Evolutionary conservation across 2,329 filamentous ascomycete species (phyloP).

Genomic region (Trichophyton rubrum): DNA sequence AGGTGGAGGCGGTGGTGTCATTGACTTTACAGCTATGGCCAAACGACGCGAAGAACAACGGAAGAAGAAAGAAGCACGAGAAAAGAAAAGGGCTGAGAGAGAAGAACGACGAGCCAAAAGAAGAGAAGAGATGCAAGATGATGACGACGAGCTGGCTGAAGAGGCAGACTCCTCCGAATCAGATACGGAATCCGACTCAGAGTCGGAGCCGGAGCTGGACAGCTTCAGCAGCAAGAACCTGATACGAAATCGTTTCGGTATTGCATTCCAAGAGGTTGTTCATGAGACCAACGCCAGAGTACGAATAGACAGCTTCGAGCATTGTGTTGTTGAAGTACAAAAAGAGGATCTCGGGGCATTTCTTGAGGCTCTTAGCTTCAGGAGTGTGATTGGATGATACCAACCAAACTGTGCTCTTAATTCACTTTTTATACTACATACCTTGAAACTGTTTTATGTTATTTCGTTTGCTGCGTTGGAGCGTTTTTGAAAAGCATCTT

Average conservation of each 20-base stretch:
- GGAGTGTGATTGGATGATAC: conserved; percentile 56
- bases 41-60: conserved; percentile 54
- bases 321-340: conserved; percentile 93
- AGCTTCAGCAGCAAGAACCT: conserved; percentile 48
- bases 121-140: conserved; percentile 40
- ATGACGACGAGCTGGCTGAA: conserved; percentile 51
- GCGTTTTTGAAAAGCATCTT: not conserved
- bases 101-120: conserved; percentile 51
- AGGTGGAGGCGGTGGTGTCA: conserved; percentile 69
- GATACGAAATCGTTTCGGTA: conserved; percentile 80
- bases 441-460: not conserved
- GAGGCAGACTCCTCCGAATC: conserved; percentile 54
- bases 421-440: not conserved
- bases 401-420: not conserved
- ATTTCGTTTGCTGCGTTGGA: conserved; percentile 1
- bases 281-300: conserved; percentile 81
- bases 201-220: conserved; percentile 40
- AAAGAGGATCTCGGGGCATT: conserved; percentile 90
- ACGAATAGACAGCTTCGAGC: conserved; percentile 90
- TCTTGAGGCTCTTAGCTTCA: conserved; percentile 81
- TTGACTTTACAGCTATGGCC: conserved; percentile 51
- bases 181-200: conserved; percentile 19
- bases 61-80: conserved; percentile 51
- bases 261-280: conserved; percentile 89
- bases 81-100: conserved; percentile 49